Percentiles rank a stretch among this genome's conserved stretches.
These are phyloP conservation scores for Nidularia pulvinata DNA, from an alignment of 768 basidiomycete genomes.

Conservation along the genomic window DNA sequence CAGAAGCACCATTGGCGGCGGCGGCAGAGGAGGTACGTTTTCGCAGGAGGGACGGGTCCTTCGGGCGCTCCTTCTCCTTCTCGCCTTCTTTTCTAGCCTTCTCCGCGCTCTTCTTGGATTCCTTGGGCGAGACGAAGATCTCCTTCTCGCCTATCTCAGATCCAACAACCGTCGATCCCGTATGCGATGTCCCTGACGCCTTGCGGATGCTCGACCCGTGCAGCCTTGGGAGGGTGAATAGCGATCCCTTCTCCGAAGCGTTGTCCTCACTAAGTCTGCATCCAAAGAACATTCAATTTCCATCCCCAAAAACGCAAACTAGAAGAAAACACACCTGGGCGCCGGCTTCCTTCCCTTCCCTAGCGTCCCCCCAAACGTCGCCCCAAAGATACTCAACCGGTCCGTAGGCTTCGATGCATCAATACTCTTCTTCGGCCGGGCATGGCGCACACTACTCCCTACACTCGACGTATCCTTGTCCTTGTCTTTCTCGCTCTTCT, in stretches of 20 bases:
- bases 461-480: conserved; percentile 25
- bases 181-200: conserved; percentile 36
- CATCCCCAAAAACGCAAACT: background rate
- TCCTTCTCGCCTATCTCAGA: background rate
- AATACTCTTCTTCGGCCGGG: conserved; percentile 46
- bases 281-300: conserved; percentile 4
- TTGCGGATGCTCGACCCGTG: conserved; percentile 39
- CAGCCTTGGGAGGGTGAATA: conserved; percentile 50
- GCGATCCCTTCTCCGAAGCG: conserved; percentile 39
- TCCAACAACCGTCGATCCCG: conserved; percentile 4
- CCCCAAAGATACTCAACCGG: conserved; percentile 84
- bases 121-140: background rate
- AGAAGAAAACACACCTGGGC: conserved; percentile 45
- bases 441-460: conserved; percentile 23
- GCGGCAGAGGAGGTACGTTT: conserved; percentile 50
- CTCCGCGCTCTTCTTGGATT: background rate
- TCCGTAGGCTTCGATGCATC: conserved; percentile 51
- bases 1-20: conserved; percentile 4
- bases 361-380: conserved; percentile 55
- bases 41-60: conserved; percentile 35
- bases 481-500: conserved; percentile 29
- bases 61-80: conserved; percentile 15
- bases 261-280: conserved; percentile 26
- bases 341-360: conserved; percentile 81
- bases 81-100: background rate